phyloP scores from a whole-genome alignment of 208 protist genomes.

The Trypanosomatidae sp. region DNA sequence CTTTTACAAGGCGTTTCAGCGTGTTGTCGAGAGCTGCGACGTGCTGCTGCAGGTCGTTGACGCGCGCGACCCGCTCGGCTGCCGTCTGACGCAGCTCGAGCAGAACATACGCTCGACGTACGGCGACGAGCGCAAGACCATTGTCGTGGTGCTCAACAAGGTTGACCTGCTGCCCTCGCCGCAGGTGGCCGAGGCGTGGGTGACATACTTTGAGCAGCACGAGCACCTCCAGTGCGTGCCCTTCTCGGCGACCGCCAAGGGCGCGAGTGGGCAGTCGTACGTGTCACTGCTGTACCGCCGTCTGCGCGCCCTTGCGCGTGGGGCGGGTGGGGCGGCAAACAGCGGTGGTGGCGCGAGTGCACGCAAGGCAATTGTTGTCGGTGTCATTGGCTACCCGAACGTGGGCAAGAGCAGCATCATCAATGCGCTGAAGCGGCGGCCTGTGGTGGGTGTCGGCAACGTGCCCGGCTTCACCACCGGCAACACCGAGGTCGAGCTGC shows the following conservation, averaged over 20 bases:
- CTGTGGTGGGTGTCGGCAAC: slow-evolving; percentile 84
- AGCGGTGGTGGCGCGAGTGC: slow-evolving; percentile 66
- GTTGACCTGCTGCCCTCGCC: slow-evolving; percentile 93
- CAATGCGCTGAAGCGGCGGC: slow-evolving; percentile 94
- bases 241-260: slow-evolving; percentile 83
- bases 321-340: no score
- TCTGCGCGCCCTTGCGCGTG: slow-evolving; percentile 80
- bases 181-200: slow-evolving; percentile 81
- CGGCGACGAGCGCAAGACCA: slow-evolving; percentile 84
- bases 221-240: slow-evolving; percentile 73
- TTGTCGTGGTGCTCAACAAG: slow-evolving; percentile 96
- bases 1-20: slow-evolving; percentile 85
- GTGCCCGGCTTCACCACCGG: slow-evolving; percentile 93
- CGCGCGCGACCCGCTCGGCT: slow-evolving; percentile 94
- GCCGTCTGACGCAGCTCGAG: slow-evolving; percentile 90
- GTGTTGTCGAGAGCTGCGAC: slow-evolving; percentile 89
- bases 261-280: slow-evolving; percentile 30
- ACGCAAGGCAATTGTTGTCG: slow-evolving; percentile 90
- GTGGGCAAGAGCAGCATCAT: slow-evolving; percentile 97
- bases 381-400: slow-evolving; percentile 97
- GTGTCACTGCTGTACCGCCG: slow-evolving; percentile 79
- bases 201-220: slow-evolving; percentile 72
- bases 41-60: slow-evolving; percentile 97
- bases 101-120: slow-evolving; percentile 80
- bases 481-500: slow-evolving; percentile 92